A percentile compares a stretch with the other conserved stretches of the same genome.
These are phyloP conservation scores for Tylopilus plumbeoviolaceoides DNA, from an alignment of 768 basidiomycete species.

Conservation along the genomic window DNA sequence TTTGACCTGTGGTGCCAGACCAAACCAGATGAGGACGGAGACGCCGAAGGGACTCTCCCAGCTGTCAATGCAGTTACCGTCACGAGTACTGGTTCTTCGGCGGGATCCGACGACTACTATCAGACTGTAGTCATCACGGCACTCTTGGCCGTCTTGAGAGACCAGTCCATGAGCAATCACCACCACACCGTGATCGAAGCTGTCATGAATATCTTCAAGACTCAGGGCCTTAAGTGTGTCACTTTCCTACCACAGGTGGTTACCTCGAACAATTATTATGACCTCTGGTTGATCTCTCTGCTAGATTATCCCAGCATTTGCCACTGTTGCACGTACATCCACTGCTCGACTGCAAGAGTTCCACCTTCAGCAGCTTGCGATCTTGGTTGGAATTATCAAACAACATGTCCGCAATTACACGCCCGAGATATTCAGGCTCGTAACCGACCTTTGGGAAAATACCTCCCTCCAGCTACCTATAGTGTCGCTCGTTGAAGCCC, in stretches of 20 bases:
- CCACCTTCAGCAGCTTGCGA: conserved; percentile 92
- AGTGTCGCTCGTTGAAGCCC: conserved; percentile 86
- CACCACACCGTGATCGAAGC: conserved; percentile 96
- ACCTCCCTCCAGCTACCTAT: conserved; percentile 82
- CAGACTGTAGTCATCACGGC: conserved; percentile 93
- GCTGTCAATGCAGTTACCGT: conserved; percentile 68
- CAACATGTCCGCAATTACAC: conserved; percentile 95
- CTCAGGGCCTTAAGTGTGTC: conserved; percentile 94
- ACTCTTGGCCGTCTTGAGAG: conserved; percentile 81
- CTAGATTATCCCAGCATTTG: conserved; percentile 93
- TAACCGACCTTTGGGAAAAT: conserved; percentile 90
- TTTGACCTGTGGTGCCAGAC: conserved; percentile 33
- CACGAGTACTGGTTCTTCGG: conserved; percentile 53
- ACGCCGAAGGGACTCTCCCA: conserved; percentile 53
- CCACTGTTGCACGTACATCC: conserved; percentile 78
- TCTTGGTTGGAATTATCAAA: conserved; percentile 93
- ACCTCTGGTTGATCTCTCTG: conserved; percentile 8
- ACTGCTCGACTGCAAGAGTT: conserved; percentile 85
- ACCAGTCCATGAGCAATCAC: conserved; percentile 78
- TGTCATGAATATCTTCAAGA: conserved; percentile 98
- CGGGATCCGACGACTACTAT: conserved; percentile 91
- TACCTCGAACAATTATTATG: not conserved
- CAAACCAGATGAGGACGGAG: conserved; percentile 61
- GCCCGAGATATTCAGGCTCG: conserved; percentile 75
- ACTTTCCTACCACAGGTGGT: conserved; percentile 88